Conservation (phyloP, 805 yeast genomes). For the Danielozyma ontarioensis region DNA sequence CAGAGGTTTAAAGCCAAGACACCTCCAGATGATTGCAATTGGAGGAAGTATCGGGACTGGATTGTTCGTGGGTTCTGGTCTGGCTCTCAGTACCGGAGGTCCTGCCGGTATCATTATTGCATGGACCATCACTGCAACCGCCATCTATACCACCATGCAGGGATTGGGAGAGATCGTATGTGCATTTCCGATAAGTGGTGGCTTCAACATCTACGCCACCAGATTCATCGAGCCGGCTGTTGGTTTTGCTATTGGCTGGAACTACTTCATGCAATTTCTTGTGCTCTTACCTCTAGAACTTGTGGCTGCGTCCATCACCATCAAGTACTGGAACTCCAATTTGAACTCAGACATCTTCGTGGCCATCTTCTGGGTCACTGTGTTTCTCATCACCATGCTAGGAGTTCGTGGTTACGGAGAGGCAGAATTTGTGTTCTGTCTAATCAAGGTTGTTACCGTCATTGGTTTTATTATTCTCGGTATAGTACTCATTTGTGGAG, state of each 20-base stretch:
- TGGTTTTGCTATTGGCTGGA: constrained; percentile 25
- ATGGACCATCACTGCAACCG: constrained; percentile 33
- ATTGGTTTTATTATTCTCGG: constrained; percentile 55
- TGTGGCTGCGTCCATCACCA: constrained; percentile 56
- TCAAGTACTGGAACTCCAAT: constrained; percentile 46
- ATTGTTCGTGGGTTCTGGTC: constrained; percentile 69
- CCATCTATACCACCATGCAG: constrained; percentile 30
- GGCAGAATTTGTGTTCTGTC: constrained; percentile 60
- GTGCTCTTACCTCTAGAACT: constrained; percentile 63
- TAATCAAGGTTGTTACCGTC: constrained; percentile 59
- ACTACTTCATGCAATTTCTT: constrained; percentile 30
- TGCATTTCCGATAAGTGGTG: constrained; percentile 38
- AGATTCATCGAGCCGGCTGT: constrained; percentile 34
- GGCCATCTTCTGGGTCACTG: constrained; percentile 48
- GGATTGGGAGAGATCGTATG: constrained; percentile 45
- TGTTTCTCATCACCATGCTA: constrained; percentile 42
- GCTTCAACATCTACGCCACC: constrained; percentile 50
- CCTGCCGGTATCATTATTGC: constrained; percentile 51
- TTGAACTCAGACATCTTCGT: constrained; percentile 56
- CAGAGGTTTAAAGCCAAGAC: constrained; percentile 39
- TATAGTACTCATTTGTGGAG: constrained; percentile 50
- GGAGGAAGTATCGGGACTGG: constrained; percentile 88
- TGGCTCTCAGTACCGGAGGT: constrained; percentile 59
- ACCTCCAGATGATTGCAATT: constrained; percentile 70
- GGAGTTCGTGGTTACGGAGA: constrained; percentile 60